These are phyloP conservation scores for Cavenderia fasciculata DNA, from an alignment of 78 protist species.

Conservation along the genomic window DNA sequence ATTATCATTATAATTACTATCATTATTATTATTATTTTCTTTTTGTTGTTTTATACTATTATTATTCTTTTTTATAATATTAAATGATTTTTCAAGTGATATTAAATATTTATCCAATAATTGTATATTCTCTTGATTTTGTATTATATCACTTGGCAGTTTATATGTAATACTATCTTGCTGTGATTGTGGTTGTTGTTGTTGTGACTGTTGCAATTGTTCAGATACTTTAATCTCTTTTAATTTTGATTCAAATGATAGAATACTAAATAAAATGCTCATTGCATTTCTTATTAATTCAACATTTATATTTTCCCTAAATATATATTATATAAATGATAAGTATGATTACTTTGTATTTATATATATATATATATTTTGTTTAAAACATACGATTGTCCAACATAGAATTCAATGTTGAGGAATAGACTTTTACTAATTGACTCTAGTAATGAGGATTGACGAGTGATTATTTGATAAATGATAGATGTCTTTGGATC, in stretches of 20 bases:
- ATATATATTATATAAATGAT: background rate
- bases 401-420: background rate
- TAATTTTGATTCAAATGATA: slow-evolving; percentile 13
- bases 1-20: background rate
- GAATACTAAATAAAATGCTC: background rate
- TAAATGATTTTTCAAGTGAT: background rate
- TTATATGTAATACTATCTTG: background rate
- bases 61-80: background rate
- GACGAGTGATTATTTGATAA: background rate
- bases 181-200: background rate
- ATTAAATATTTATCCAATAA: background rate
- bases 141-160: background rate
- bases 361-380: no score
- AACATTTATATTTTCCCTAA: slow-evolving; percentile 1
- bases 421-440: background rate
- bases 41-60: no score
- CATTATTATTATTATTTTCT: background rate
- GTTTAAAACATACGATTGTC: slow-evolving; percentile 19
- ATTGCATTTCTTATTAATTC: slow-evolving; percentile 4
- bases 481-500: background rate
- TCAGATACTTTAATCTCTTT: background rate
- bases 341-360: background rate
- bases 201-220: background rate
- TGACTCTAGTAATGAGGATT: background rate
- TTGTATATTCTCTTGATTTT: background rate